Evolutionary conservation across 148 eudicot species (phyloP).

Genomic region (Persicaria maculosa): DNA sequence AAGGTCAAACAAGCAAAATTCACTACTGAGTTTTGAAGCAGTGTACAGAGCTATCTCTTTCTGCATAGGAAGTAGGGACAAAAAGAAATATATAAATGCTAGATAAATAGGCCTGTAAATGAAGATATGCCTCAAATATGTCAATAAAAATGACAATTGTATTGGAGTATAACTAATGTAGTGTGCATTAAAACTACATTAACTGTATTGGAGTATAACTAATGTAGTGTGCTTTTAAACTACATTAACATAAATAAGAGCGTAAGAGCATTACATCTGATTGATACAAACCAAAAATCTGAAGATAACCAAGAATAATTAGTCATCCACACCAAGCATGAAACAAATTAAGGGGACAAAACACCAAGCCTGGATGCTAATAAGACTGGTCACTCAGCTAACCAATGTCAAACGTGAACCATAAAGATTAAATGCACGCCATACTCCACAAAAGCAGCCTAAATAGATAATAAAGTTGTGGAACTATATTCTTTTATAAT

Average conservation of each 20-base stretch:
- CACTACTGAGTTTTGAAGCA: constrained; percentile 79
- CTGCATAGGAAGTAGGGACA: constrained; percentile 37
- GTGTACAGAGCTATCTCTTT: constrained; percentile 94
- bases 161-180: neutral
- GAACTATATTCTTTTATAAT: neutral
- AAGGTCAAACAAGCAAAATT: constrained; percentile 87
- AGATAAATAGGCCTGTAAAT: neutral
- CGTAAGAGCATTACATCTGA: neutral
- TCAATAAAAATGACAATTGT: neutral
- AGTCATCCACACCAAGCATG: neutral
- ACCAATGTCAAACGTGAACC: neutral
- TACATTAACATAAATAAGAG: neutral
- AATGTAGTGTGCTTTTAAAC: neutral
- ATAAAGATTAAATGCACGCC: neutral
- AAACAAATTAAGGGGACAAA: neutral
- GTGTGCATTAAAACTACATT: neutral
- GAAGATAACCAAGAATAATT: neutral
- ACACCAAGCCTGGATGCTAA: neutral
- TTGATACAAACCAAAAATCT: neutral
- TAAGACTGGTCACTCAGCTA: neutral
- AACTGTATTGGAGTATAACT: neutral
- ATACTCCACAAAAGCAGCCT: neutral
- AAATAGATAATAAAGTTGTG: neutral
- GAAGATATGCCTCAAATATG: neutral
- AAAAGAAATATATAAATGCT: neutral